Conservation (phyloP, 2,329 filamentous ascomycete species). For the Trichophyton simii region DNA sequence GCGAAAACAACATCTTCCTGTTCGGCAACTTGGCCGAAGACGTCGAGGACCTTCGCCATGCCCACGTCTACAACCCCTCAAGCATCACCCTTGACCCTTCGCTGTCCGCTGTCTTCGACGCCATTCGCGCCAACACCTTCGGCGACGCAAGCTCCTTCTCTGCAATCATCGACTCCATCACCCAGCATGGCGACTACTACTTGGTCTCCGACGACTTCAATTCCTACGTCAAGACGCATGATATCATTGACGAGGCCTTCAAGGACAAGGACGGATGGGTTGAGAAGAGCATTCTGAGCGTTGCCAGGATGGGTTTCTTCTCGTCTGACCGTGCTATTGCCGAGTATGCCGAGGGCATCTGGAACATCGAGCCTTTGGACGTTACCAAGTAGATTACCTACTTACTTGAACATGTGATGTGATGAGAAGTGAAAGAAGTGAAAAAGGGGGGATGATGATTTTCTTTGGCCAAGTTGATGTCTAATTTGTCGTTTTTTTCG, state of each 20-base stretch:
- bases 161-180: constrained; percentile 72
- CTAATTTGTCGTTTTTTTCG: too few relatives aligned
- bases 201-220: constrained; percentile 95
- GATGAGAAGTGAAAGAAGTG: too few relatives aligned
- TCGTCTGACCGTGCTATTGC: constrained; percentile 89
- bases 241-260: constrained; percentile 83
- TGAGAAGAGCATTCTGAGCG: constrained; percentile 75
- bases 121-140: constrained; percentile 69
- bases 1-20: constrained; percentile 95
- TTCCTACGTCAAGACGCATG: constrained; percentile 83
- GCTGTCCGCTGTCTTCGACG: constrained; percentile 68
- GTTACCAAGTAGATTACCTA: neutral
- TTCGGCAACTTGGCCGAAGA: constrained; percentile 94
- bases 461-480: too few relatives aligned
- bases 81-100: constrained; percentile 63
- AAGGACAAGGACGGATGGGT: constrained; percentile 87
- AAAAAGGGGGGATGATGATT: too few relatives aligned
- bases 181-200: constrained; percentile 93
- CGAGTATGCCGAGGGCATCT: constrained; percentile 93
- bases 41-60: constrained; percentile 87
- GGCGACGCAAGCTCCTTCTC: constrained; percentile 66
- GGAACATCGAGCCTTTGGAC: constrained; percentile 79
- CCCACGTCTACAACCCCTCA: constrained; percentile 60
- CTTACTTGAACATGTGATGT: too few relatives aligned
- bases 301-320: constrained; percentile 95